These are phyloP conservation scores for Iris macrosiphon DNA, from an alignment of 106 monocot genomes.

Conservation along the genomic window DNA sequence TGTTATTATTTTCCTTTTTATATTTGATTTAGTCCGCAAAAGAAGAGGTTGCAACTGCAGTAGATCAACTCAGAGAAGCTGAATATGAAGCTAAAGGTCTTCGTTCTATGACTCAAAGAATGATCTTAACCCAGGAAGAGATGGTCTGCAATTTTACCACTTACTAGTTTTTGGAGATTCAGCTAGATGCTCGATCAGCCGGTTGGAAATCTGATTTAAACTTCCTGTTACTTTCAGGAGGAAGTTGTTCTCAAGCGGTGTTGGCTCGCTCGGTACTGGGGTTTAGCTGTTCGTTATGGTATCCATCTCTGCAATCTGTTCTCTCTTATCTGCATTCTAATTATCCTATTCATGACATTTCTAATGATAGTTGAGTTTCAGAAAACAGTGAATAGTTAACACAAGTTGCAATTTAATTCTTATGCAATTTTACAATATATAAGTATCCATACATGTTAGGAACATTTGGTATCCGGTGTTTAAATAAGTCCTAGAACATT, in stretches of 20 bases:
- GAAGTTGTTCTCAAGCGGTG: slow-evolving; percentile 87
- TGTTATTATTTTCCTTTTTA: background rate
- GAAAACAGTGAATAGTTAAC: too few species aligned
- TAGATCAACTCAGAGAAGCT: slow-evolving; percentile 48
- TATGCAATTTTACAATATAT: too few species aligned
- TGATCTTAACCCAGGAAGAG: slow-evolving; percentile 77
- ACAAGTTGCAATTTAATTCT: too few species aligned
- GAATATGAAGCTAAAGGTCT: slow-evolving; percentile 59
- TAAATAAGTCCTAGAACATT: too few species aligned
- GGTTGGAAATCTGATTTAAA: slow-evolving; percentile 5
- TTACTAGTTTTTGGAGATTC: background rate
- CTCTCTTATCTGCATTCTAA: background rate
- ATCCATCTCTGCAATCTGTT: background rate
- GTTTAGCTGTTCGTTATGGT: slow-evolving; percentile 69
- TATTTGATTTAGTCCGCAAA: slow-evolving; percentile 35
- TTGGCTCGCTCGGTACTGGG: slow-evolving; percentile 89
- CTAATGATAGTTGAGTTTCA: too few species aligned
- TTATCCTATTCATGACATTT: too few species aligned
- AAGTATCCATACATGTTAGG: too few species aligned
- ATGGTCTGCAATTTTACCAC: slow-evolving; percentile 34
- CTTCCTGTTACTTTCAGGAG: slow-evolving; percentile 38
- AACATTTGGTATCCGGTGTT: too few species aligned
- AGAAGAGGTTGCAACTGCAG: slow-evolving; percentile 35
- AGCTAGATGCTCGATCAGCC: background rate
- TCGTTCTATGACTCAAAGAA: slow-evolving; percentile 71